These are phyloP conservation scores for Spergularia bocconei DNA, from an alignment of 148 eudicot genomes.

Conservation along the genomic window DNA sequence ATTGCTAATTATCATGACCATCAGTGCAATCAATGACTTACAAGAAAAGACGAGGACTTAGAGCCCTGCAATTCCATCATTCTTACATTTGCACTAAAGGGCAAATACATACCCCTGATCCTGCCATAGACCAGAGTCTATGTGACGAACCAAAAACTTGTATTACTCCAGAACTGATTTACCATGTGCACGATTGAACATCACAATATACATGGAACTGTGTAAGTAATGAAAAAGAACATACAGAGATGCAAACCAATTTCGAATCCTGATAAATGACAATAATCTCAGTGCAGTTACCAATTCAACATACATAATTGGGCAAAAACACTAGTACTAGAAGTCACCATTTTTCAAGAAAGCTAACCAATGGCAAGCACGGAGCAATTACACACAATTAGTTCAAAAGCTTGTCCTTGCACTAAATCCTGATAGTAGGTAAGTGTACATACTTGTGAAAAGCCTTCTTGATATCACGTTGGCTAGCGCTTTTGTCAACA, in stretches of 20 bases:
- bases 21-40: too few relatives aligned
- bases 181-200: not conserved
- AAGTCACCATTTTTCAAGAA: not conserved
- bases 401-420: not conserved
- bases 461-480: slow-evolving; percentile 89
- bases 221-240: not conserved
- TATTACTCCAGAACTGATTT: not conserved
- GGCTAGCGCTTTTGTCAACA: slow-evolving; percentile 74
- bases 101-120: too few relatives aligned
- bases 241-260: not conserved
- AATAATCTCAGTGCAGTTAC: not conserved
- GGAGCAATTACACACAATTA: not conserved
- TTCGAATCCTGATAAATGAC: not conserved
- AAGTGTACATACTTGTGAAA: slow-evolving; percentile 81
- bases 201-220: not conserved
- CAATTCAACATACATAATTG: not conserved
- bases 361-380: not conserved
- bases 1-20: too few relatives aligned
- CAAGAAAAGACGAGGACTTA: too few relatives aligned
- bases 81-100: too few relatives aligned
- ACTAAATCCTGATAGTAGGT: not conserved
- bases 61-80: too few relatives aligned
- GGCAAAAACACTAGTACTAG: not conserved
- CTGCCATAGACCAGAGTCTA: too few relatives aligned
- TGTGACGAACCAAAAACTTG: too few relatives aligned